Percentiles rank a stretch among this genome's conserved stretches.
phyloP scores from a whole-genome alignment of 2,329 filamentous ascomycete species.

The Ceratocystis cubensis region DNA sequence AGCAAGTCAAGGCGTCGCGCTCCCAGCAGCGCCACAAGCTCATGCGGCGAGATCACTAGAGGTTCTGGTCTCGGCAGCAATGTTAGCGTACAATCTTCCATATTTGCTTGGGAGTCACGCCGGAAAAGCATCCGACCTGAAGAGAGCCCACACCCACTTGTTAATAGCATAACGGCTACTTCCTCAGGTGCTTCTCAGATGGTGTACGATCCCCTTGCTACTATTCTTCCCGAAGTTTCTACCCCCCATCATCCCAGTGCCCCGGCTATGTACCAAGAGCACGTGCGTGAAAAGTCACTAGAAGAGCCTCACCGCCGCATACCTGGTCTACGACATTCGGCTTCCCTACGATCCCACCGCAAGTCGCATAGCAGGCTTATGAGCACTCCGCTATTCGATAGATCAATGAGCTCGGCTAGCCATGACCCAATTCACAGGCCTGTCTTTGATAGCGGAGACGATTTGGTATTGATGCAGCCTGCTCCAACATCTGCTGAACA shows the following conservation, averaged over 20 bases:
- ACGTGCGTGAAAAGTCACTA: slow-evolving; percentile 19
- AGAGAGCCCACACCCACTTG: slow-evolving; percentile 24
- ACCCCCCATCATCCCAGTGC: slow-evolving; percentile 15
- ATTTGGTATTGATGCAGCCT: slow-evolving; percentile 13
- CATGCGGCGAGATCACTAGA: slow-evolving; percentile 41
- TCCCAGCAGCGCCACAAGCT: slow-evolving; percentile 52
- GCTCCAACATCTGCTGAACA: neutral
- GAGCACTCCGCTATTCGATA: slow-evolving; percentile 7
- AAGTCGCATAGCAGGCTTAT: slow-evolving; percentile 19
- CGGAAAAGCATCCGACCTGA: slow-evolving; percentile 43
- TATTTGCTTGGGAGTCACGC: slow-evolving; percentile 31
- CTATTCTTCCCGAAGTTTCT: slow-evolving; percentile 27
- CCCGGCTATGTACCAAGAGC: slow-evolving; percentile 18
- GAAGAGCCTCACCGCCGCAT: slow-evolving; percentile 14
- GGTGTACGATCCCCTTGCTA: slow-evolving; percentile 33
- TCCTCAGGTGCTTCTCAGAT: slow-evolving; percentile 18
- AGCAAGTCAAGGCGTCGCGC: slow-evolving; percentile 42
- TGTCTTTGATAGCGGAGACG: slow-evolving; percentile 20
- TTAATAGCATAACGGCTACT: slow-evolving; percentile 23
- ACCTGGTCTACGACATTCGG: slow-evolving; percentile 16
- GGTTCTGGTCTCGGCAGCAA: slow-evolving; percentile 5
- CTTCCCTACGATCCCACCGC: slow-evolving; percentile 18
- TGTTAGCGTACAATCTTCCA: slow-evolving; percentile 27
- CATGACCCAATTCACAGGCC: slow-evolving; percentile 16
- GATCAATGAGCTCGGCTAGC: neutral